Evolutionary conservation across 495 filamentous ascomycete genomes (phyloP).

Genomic region (Aspergillus taichungensis): DNA sequence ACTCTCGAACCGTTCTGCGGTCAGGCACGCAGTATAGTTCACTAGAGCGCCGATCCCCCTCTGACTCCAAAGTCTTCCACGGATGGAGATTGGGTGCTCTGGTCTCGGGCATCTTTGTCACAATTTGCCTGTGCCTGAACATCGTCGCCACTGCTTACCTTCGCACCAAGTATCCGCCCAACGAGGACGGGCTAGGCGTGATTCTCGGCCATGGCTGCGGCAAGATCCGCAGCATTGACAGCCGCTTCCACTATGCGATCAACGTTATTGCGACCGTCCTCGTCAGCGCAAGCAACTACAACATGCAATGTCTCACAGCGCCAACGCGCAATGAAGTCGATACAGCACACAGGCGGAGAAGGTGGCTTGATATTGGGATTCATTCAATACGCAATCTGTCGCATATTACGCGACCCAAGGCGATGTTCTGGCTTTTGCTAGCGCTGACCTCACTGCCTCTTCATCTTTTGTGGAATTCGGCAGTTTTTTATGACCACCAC

Average conservation of each 20-base stretch:
- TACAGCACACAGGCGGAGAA: not conserved
- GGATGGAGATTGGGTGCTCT: not conserved
- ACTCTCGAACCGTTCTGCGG: not conserved
- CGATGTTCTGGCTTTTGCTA: not conserved
- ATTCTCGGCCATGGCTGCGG: not conserved
- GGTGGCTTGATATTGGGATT: not conserved
- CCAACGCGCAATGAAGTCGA: not conserved
- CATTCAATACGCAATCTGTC: not conserved
- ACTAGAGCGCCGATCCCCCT: not conserved
- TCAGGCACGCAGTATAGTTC: not conserved
- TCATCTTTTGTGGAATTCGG: conserved; percentile 1
- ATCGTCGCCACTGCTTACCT: not conserved
- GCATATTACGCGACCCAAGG: not conserved
- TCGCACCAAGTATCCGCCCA: not conserved
- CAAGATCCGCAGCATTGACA: not conserved
- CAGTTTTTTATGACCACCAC: not conserved
- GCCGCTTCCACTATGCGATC: not conserved
- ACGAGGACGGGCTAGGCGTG: not conserved
- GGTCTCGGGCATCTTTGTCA: not conserved
- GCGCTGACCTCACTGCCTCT: not conserved
- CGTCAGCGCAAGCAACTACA: not conserved
- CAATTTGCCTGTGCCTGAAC: not conserved
- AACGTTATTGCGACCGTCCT: not conserved
- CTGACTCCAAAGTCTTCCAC: not conserved
- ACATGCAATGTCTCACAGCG: not conserved